Evolutionary conservation across 2,329 filamentous ascomycete species (phyloP), one percentile per base, ranked within the genome.

Genomic region (Aspergillus viridinutans): DNA sequence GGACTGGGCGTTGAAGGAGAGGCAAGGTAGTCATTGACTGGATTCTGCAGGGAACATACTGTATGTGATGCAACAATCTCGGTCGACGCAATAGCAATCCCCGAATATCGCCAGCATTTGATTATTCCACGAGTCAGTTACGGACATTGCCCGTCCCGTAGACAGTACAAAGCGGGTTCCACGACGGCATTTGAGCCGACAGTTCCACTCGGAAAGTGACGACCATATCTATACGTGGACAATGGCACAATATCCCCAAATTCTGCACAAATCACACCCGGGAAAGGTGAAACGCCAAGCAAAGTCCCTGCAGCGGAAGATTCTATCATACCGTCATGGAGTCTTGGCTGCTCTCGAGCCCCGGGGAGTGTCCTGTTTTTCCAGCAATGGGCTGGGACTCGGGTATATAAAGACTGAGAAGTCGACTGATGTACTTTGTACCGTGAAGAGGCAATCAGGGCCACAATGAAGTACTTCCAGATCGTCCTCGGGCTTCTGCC

Each of bases 1-100:
- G 49, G 62, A 61, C 1, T 61, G 62, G 56, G 71, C 71, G 1
- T 53, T 73, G 40, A 62, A 67, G 26, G 68, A 65, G 58, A 59
- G 29, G 55, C 57, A 38, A 23, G 59, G 45, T 48, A 35, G 12
- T 17, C 32, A 35, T 35, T 35, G 29, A 35, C 12, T 12, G 10
- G 1, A 5, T 12, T 14, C 12, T 14, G 28, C 28, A 29, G 28
- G 4, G 10, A 29, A 35, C 4, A 2, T 2, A 2, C 29, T 35
- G 12, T 35, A 12, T 35, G 7, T 28, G 26, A 8, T 28, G 2
- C 26, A 28, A 9, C 12, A 14, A 2, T 32, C 29, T 32, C 12
- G 29, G 29, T 32, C 4, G 5, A 32, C 12, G 29, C 4, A 32
- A 12, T 32, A 4, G 10, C 29, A 32, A 12, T 12, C 4, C 4